Conservation (phyloP, 129 eudicot genomes). For the Flaveria trinervia region DNA sequence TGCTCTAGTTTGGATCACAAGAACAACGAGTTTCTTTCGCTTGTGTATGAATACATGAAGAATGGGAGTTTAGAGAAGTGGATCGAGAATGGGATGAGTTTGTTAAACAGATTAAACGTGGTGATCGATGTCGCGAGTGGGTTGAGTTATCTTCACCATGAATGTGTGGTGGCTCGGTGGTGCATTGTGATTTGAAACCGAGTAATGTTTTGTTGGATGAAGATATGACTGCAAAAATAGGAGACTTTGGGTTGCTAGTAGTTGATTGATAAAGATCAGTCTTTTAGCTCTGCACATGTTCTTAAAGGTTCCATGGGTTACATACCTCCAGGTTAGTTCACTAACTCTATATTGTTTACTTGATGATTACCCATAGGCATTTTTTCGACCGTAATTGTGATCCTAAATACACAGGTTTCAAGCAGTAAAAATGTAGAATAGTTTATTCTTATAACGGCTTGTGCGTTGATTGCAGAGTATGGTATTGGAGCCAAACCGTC, state of each 20-base stretch:
- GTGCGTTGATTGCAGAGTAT: constrained; percentile 45
- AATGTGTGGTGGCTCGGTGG: constrained; percentile 53
- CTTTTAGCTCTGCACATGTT: constrained; percentile 42
- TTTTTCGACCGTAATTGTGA: too few relatives aligned
- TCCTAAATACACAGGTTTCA: too few relatives aligned
- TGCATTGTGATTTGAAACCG: constrained; percentile 83
- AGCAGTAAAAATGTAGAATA: too few relatives aligned
- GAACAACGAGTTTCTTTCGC: constrained; percentile 55
- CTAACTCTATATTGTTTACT: too few relatives aligned
- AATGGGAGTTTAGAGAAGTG: constrained; percentile 70
- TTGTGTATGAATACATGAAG: constrained; percentile 60
- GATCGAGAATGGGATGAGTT: constrained; percentile 38
- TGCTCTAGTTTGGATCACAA: constrained; percentile 62
- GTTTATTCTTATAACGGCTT: neutral
- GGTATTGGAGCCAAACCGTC: constrained; percentile 69
- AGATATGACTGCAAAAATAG: constrained; percentile 58
- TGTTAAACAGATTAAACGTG: constrained; percentile 44
- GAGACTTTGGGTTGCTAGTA: constrained; percentile 71
- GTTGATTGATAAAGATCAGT: constrained; percentile 42
- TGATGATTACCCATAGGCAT: too few relatives aligned
- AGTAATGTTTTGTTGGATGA: constrained; percentile 60
- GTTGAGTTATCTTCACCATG: constrained; percentile 60
- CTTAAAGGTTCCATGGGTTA: constrained; percentile 76
- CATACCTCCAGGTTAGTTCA: constrained; percentile 66
- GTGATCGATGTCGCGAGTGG: constrained; percentile 57